A percentile compares a stretch with the other conserved stretches of the same genome.
phyloP scores from a whole-genome alignment of 2,329 filamentous ascomycete genomes.

The Dothideomycetes sp. region DNA sequence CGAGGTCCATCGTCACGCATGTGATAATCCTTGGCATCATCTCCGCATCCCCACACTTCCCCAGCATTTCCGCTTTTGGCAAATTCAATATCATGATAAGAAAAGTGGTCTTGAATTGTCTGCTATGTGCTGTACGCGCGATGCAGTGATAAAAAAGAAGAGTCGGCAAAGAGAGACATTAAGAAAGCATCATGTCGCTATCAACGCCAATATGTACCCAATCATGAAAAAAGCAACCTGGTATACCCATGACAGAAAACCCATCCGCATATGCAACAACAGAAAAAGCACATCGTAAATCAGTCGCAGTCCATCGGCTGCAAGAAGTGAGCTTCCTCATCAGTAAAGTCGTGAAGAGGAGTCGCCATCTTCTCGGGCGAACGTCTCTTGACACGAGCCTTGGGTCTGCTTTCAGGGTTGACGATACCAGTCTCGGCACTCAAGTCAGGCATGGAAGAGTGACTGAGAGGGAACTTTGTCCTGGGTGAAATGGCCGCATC shows the following conservation, averaged over 20 bases:
- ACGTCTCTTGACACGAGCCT: conserved; percentile 8
- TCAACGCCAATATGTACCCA: background rate
- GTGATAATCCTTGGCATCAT: conserved; percentile 7
- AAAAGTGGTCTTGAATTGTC: background rate
- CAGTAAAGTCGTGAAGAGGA: conserved; percentile 2
- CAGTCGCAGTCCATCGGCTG: conserved; percentile 14
- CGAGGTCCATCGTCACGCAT: conserved; percentile 12
- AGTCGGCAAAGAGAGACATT: background rate
- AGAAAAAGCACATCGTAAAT: background rate
- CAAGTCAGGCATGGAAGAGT: conserved; percentile 6
- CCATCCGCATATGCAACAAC: no score
- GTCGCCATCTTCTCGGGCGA: background rate
- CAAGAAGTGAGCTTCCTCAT: conserved; percentile 10
- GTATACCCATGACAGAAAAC: background rate
- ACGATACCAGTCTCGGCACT: background rate
- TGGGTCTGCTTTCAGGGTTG: conserved; percentile 8
- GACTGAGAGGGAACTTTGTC: conserved; percentile 5
- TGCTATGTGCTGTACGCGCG: no score
- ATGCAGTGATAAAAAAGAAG: background rate
- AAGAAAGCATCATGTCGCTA: background rate
- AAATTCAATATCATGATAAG: background rate
- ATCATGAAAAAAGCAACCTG: background rate
- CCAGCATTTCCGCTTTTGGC: background rate
- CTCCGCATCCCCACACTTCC: background rate
- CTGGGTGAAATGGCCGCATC: background rate